Evolutionary conservation across 2,329 filamentous ascomycete genomes (phyloP), one percentile per base, ranked within the genome.

Genomic region (Botryotinia convoluta): DNA sequence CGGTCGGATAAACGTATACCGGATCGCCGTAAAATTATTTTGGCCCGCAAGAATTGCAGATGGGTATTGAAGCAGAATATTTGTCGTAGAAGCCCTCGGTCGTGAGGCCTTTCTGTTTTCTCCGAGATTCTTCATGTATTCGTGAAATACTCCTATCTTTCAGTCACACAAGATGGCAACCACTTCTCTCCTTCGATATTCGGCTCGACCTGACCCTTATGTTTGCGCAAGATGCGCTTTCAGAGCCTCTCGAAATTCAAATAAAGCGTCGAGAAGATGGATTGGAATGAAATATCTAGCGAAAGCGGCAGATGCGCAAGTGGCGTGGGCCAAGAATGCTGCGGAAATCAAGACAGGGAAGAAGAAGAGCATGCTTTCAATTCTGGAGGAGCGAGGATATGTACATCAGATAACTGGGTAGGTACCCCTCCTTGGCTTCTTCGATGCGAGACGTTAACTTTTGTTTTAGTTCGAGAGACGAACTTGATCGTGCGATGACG

Each of bases 381-480:
- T 91, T 29, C 84, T 96, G 20, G 88, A 93, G 77, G 90, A 92
- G 81, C 86, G 93, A 78, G 93, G 92, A 61, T 90, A 89, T 76
- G 84, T 95, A 75, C 93, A 95, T 79, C 89, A 93, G 76, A 85
- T 92, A 48, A 91, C 92, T 76, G 93, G 92, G 91, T 93, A 84
- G 76, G 87, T 54, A 44, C 35, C 73, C 75, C 37, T 59, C n/a
- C 71, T 42, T 20, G 62, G n/a, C 48, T 69, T 35, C 14, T 61
- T 18, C 10, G 35, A 16, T 60, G 42, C 69, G 75, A 57, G 16
- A 26, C 3, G 73, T 65, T 72, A 54, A 73, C n/a, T 44, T 75
- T 68, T 77, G 14, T 20, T 78, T 51, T 60, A 81, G 72, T 44
- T 63, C 68, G 39, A 83, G 86, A 73, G 82, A 87, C 60, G 84